A percentile compares a stretch with the other conserved stretches of the same genome.
phyloP scores from a whole-genome alignment of 1,284 basidiomycete species.

The Stygiomarasmius scandens region DNA sequence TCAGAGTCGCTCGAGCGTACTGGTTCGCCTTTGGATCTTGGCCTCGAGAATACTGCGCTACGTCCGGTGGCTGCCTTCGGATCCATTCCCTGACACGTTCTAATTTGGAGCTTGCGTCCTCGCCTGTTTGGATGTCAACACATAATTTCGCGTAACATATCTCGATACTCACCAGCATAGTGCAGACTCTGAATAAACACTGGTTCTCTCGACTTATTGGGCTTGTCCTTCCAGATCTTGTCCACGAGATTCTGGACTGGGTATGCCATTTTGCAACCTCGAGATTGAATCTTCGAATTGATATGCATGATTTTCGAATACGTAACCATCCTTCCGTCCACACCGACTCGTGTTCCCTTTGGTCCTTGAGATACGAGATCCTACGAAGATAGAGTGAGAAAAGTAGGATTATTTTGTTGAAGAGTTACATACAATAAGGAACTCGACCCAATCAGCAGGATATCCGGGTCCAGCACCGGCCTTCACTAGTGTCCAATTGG shows the following conservation, averaged over 20 bases:
- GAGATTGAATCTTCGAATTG: conserved; percentile 53
- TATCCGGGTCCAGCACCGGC: conserved; percentile 56
- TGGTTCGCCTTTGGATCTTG: conserved; percentile 60
- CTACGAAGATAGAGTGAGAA: no score
- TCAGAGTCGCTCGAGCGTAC: conserved; percentile 65
- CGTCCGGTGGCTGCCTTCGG: conserved; percentile 55
- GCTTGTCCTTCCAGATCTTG: conserved; percentile 78
- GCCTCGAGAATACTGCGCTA: conserved; percentile 61
- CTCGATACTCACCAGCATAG: conserved; percentile 47
- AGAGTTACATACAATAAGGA: conserved; percentile 44
- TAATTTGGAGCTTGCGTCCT: conserved; percentile 62
- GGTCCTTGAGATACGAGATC: neutral
- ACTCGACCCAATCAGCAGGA: conserved; percentile 79
- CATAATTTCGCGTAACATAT: no score
- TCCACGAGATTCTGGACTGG: conserved; percentile 87
- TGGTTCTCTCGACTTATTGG: conserved; percentile 65
- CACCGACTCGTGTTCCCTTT: conserved; percentile 57
- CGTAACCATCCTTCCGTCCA: conserved; percentile 88
- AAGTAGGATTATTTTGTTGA: no score
- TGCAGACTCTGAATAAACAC: conserved; percentile 77
- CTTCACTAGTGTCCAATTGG: conserved; percentile 76
- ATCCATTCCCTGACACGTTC: conserved; percentile 66
- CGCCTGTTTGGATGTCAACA: conserved; percentile 30
- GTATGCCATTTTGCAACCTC: conserved; percentile 64
- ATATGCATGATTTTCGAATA: conserved; percentile 70